Evolutionary conservation across 352 stramenopile genomes (phyloP), one percentile per base, ranked within the genome.

Genomic region (Phytophthora boehmeriae): DNA sequence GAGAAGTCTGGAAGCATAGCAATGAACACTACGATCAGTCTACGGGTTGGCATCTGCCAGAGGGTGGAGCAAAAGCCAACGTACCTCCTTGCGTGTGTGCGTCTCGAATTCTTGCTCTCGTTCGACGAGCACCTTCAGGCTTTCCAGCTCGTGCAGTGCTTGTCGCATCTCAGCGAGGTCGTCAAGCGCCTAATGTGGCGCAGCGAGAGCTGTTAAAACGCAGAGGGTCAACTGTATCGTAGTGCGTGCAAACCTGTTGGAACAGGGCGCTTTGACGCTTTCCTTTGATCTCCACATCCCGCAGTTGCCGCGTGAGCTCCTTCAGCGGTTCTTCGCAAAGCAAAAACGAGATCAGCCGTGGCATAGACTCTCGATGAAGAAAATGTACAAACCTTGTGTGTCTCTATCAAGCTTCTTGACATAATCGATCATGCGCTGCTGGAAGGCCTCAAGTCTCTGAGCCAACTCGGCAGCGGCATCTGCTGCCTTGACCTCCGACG

Each of bases 401-500:
- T 81, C 66, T 16, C 59, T 39, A 30, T 87, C 75, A 1, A 83
- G 54, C 19, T 74, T 68, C 53, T 89, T 86, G 17, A 81, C 65
- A 30, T 83, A 84, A 8, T 57, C 43, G 5, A 81, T 32, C 45
- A 88, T 75, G 19, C 73, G 68, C 16, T 83, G 70, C 55, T 89
- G 70, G 50, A 89, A 78, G 0, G 47, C 44, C 9, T 84, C 74
- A n/a, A 85, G 38, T 34, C 54, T 76, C 23, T 68, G 73, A 1
- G 58, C 47, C 50, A 59, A 70, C 5, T 83, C 64, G 1, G 11
- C 63, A 16, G 64, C 38, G 2, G 50, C 63, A 1, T 52, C 43
- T 16, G 60, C 54, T 0, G 64, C 54, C 39, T 81, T 83, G 4
- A 53, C 61, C 34, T 89, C 71, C 0, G 58, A 43, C 0, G 53